phyloP scores from a whole-genome alignment of 148 eudicot genomes.

The Rhododendron kiyosumense region DNA sequence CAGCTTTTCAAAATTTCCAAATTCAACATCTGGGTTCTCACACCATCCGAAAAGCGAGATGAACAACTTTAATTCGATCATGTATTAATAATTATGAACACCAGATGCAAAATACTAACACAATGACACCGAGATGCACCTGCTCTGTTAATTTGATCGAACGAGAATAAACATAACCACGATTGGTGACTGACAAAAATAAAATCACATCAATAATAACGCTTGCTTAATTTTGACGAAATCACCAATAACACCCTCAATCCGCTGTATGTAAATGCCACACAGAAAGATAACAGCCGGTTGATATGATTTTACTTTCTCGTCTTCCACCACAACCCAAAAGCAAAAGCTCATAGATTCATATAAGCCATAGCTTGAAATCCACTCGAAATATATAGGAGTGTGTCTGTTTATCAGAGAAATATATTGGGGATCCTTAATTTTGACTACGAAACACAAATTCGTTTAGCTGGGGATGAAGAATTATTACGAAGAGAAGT shows the following conservation, averaged over 20 bases:
- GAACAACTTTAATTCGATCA: background rate
- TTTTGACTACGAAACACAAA: conserved; percentile 4
- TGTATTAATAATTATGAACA: background rate
- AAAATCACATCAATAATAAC: background rate
- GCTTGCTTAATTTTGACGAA: background rate
- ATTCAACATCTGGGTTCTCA: background rate
- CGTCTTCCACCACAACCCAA: background rate
- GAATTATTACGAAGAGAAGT: conserved; percentile 31
- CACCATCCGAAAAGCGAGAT: background rate
- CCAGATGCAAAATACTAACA: background rate
- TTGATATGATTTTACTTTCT: background rate
- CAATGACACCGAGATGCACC: background rate
- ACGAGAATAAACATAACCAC: background rate
- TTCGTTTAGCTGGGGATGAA: background rate
- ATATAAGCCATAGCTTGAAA: background rate
- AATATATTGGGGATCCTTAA: background rate
- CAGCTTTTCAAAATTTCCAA: background rate
- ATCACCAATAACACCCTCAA: background rate
- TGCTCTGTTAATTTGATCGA: background rate
- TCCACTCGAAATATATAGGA: background rate
- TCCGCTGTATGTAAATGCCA: background rate
- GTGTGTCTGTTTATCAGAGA: background rate
- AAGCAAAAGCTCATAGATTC: background rate
- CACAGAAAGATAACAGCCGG: background rate
- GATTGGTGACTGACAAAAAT: background rate